These are phyloP conservation scores for Blastobotrys muscicola DNA, from an alignment of 805 yeast species.

Conservation along the genomic window DNA sequence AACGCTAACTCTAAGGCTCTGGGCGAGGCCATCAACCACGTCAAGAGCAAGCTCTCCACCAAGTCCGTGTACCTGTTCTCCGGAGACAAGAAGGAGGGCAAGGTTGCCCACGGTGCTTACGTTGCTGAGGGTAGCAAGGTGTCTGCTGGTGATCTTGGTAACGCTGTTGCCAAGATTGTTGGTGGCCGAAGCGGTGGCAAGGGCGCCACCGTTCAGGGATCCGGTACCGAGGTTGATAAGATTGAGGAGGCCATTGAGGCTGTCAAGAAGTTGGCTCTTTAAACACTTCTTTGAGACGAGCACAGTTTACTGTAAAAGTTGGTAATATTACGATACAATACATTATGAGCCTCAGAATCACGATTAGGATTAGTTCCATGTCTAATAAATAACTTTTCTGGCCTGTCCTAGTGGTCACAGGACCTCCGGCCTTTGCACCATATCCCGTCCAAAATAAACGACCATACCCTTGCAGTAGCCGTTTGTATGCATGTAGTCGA, in stretches of 20 bases:
- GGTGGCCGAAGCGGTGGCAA: slow-evolving; percentile 99
- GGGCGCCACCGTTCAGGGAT: slow-evolving; percentile 93
- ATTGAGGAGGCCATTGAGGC: slow-evolving; percentile 66
- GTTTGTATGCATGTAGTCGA: slow-evolving; percentile 12
- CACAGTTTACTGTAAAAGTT: too few species aligned
- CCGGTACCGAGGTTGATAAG: slow-evolving; percentile 75
- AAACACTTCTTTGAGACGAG: too few species aligned
- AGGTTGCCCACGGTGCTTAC: slow-evolving; percentile 94
- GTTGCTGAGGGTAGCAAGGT: slow-evolving; percentile 63
- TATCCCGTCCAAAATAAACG: slow-evolving; percentile 11
- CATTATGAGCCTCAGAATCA: too few species aligned
- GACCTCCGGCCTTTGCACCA: neutral
- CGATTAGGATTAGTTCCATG: too few species aligned
- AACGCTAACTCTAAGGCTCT: slow-evolving; percentile 87
- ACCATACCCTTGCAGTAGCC: slow-evolving; percentile 13
- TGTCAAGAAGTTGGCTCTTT: slow-evolving; percentile 44
- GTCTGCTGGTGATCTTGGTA: slow-evolving; percentile 61
- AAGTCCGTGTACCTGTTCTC: slow-evolving; percentile 75
- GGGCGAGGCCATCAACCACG: slow-evolving; percentile 79
- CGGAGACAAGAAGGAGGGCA: slow-evolving; percentile 47
- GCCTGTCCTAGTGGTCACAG: too few species aligned
- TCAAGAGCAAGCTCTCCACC: slow-evolving; percentile 66
- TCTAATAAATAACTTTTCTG: too few species aligned
- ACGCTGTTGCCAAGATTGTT: slow-evolving; percentile 55
- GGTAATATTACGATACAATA: neutral